These are phyloP conservation scores for Endothia cerciana DNA, from an alignment of 2,329 filamentous ascomycete genomes.

Conservation along the genomic window DNA sequence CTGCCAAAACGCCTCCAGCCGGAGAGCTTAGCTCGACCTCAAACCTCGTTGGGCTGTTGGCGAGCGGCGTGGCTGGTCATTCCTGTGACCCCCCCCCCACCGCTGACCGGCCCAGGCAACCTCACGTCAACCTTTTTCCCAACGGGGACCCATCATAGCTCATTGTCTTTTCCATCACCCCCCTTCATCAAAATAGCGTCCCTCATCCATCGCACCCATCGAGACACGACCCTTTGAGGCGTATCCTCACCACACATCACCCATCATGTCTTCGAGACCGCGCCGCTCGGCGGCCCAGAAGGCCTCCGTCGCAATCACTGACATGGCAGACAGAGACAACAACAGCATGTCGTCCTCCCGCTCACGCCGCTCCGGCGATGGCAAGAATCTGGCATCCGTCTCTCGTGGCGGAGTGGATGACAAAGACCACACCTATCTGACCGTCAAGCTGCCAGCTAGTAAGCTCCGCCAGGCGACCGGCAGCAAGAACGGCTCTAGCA, in stretches of 20 bases:
- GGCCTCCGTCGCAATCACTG: slow-evolving; percentile 52
- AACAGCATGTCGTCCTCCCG: slow-evolving; percentile 50
- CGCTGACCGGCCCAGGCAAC: slow-evolving; percentile 26
- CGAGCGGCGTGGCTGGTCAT: slow-evolving; percentile 24
- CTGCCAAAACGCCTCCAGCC: slow-evolving; percentile 3
- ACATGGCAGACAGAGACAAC: slow-evolving; percentile 55
- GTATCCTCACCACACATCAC: slow-evolving; percentile 2
- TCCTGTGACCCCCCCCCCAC: slow-evolving; percentile 26
- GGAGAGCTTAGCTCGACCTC: not conserved
- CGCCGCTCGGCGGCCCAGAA: slow-evolving; percentile 51
- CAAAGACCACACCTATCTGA: slow-evolving; percentile 54
- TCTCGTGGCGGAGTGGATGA: slow-evolving; percentile 48
- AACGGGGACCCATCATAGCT: slow-evolving; percentile 13
- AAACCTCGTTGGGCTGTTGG: not conserved
- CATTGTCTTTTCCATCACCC: slow-evolving; percentile 2
- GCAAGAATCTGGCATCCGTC: slow-evolving; percentile 44
- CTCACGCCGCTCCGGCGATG: slow-evolving; percentile 53
- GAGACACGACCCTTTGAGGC: not conserved
- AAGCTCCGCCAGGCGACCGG: slow-evolving; percentile 57
- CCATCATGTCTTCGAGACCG: slow-evolving; percentile 52
- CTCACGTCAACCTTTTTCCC: slow-evolving; percentile 12
- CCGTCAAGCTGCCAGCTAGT: slow-evolving; percentile 55
- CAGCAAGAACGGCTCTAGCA: slow-evolving; percentile 40
- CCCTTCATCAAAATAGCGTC: slow-evolving; percentile 8
- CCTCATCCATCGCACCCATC: not conserved